Evolutionary conservation across 106 monocot species (phyloP).

Genomic region (Dendrobium officinale): DNA sequence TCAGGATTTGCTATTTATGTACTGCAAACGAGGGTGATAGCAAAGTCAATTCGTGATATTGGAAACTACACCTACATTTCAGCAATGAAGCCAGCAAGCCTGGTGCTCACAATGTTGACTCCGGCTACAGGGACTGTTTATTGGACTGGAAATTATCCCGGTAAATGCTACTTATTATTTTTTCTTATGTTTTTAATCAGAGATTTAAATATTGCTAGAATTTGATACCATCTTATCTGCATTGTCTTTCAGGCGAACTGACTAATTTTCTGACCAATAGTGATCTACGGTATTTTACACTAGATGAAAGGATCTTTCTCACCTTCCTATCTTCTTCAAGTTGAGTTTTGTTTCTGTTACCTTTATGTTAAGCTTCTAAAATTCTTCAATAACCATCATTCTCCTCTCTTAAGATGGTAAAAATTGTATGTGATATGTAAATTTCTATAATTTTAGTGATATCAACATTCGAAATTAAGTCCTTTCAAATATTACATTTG

Average conservation of each 20-base stretch:
- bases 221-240: slow-evolving; percentile 7
- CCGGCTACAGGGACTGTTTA: slow-evolving; percentile 82
- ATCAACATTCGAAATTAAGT: neutral
- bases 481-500: neutral
- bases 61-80: slow-evolving; percentile 58
- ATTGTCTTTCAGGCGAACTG: slow-evolving; percentile 40
- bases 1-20: slow-evolving; percentile 77
- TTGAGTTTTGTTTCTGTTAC: slow-evolving; percentile 20
- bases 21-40: slow-evolving; percentile 49
- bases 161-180: slow-evolving; percentile 19
- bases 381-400: neutral
- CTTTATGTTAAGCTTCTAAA: neutral
- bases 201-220: neutral
- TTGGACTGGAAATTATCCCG: slow-evolving; percentile 50
- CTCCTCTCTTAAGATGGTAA: neutral
- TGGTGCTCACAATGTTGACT: slow-evolving; percentile 46
- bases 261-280: slow-evolving; percentile 44
- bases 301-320: slow-evolving; percentile 71
- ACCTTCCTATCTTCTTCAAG: slow-evolving; percentile 55
- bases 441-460: neutral
- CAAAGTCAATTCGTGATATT: slow-evolving; percentile 36
- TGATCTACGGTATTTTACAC: slow-evolving; percentile 45
- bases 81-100: slow-evolving; percentile 40
- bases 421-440: neutral
- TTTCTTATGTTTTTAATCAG: neutral